These are phyloP conservation scores for Lojkania enalia DNA, from an alignment of 2,329 filamentous ascomycete species.

Conservation along the genomic window DNA sequence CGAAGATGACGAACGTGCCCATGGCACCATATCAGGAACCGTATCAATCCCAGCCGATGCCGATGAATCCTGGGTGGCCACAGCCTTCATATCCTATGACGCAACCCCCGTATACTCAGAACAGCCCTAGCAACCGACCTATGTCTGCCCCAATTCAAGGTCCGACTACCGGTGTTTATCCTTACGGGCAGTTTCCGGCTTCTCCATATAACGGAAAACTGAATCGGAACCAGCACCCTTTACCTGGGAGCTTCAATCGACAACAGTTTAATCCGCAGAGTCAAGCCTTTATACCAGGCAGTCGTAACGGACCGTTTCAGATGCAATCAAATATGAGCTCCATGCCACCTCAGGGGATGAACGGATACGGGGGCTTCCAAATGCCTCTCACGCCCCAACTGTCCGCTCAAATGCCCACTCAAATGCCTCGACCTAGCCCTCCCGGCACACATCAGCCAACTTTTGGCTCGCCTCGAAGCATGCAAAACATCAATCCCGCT, in stretches of 20 bases:
- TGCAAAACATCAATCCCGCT: slow-evolving; percentile 24
- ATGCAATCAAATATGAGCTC: slow-evolving; percentile 36
- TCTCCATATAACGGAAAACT: slow-evolving; percentile 61
- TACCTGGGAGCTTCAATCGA: slow-evolving; percentile 81
- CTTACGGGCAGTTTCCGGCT: slow-evolving; percentile 76
- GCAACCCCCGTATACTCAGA: slow-evolving; percentile 30
- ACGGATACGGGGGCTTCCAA: slow-evolving; percentile 31
- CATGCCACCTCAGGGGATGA: slow-evolving; percentile 38
- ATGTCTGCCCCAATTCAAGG: slow-evolving; percentile 43
- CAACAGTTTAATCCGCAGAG: slow-evolving; percentile 94
- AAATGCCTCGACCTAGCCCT: slow-evolving; percentile 35
- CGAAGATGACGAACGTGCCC: slow-evolving; percentile 42
- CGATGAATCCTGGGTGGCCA: slow-evolving; percentile 37
- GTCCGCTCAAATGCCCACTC: slow-evolving; percentile 19
- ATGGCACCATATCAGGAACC: slow-evolving; percentile 41
- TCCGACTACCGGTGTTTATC: slow-evolving; percentile 58
- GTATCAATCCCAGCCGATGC: slow-evolving; percentile 33
- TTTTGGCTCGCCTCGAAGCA: slow-evolving; percentile 35
- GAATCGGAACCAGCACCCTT: slow-evolving; percentile 77
- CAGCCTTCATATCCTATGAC: slow-evolving; percentile 32
- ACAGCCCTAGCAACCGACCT: slow-evolving; percentile 34
- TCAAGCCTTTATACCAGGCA: slow-evolving; percentile 80
- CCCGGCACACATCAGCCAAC: slow-evolving; percentile 29
- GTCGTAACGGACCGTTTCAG: slow-evolving; percentile 45
- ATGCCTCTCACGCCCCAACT: slow-evolving; percentile 21